These are phyloP conservation scores for Mycena rosella DNA, from an alignment of 768 basidiomycete genomes.

Conservation along the genomic window DNA sequence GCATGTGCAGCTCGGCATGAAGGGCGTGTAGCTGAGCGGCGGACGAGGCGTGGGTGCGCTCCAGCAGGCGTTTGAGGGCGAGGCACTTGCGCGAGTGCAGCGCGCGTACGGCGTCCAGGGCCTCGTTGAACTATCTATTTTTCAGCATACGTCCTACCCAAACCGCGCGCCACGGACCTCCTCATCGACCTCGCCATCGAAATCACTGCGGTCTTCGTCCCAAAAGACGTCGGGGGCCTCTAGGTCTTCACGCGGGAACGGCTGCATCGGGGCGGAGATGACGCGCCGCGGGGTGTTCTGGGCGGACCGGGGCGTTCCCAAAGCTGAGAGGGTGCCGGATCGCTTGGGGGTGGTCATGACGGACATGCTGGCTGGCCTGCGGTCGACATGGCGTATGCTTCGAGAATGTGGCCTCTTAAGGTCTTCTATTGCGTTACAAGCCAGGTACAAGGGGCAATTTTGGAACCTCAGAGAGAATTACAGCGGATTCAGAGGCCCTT, in stretches of 20 bases:
- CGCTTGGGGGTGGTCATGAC: slow-evolving; percentile 33
- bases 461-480: too few species aligned
- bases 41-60: slow-evolving; percentile 81
- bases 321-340: slow-evolving; percentile 19
- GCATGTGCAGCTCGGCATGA: slow-evolving; percentile 81
- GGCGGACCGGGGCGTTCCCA: slow-evolving; percentile 36
- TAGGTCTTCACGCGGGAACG: slow-evolving; percentile 65
- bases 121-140: slow-evolving; percentile 35
- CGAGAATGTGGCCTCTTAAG: neutral
- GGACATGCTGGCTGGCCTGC: slow-evolving; percentile 6
- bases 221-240: slow-evolving; percentile 73
- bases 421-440: too few species aligned
- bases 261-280: slow-evolving; percentile 43
- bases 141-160: slow-evolving; percentile 16
- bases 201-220: slow-evolving; percentile 71
- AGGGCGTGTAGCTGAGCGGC: slow-evolving; percentile 89
- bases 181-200: slow-evolving; percentile 73
- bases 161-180: slow-evolving; percentile 59
- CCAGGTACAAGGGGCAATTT: too few species aligned
- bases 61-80: slow-evolving; percentile 83
- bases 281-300: slow-evolving; percentile 42
- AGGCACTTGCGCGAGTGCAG: slow-evolving; percentile 70
- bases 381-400: too few species aligned
- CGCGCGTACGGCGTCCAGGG: slow-evolving; percentile 55
- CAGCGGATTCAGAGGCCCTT: too few species aligned